Conservation (phyloP, 2,329 filamentous ascomycete species). For the Allantophomopsis lycopodina region DNA sequence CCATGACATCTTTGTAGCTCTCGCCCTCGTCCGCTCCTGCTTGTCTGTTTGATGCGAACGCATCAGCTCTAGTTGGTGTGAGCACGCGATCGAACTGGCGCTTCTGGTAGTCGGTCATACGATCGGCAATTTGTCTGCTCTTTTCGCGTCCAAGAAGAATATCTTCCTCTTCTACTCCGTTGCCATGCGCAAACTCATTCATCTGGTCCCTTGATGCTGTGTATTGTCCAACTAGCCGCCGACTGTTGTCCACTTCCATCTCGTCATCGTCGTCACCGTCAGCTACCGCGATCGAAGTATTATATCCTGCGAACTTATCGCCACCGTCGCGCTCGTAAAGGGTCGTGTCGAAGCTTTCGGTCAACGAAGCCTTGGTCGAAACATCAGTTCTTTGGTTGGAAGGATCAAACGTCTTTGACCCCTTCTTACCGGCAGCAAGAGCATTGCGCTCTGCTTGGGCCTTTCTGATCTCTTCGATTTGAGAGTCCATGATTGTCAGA, state of each 20-base stretch:
- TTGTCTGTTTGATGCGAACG: slow-evolving; percentile 66
- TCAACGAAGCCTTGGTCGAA: slow-evolving; percentile 83
- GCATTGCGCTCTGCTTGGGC: slow-evolving; percentile 90
- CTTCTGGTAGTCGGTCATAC: slow-evolving; percentile 97
- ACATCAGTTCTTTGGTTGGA: slow-evolving; percentile 70
- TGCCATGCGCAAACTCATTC: slow-evolving; percentile 79
- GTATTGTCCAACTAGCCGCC: slow-evolving; percentile 84
- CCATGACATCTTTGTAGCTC: slow-evolving; percentile 86
- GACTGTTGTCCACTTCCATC: slow-evolving; percentile 58
- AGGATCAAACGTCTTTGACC: slow-evolving; percentile 66
- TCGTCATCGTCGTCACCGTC: slow-evolving; percentile 70
- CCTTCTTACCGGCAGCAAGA: slow-evolving; percentile 63
- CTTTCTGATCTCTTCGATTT: slow-evolving; percentile 77
- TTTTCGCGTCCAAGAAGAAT: slow-evolving; percentile 75
- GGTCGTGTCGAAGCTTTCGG: slow-evolving; percentile 74
- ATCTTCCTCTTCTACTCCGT: slow-evolving; percentile 84
- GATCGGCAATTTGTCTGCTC: slow-evolving; percentile 78
- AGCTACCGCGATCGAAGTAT: slow-evolving; percentile 71
- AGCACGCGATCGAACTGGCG: slow-evolving; percentile 80
- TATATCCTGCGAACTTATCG: slow-evolving; percentile 82
- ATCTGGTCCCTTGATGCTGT: slow-evolving; percentile 87
- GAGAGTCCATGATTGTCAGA: slow-evolving; percentile 34
- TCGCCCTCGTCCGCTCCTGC: slow-evolving; percentile 58
- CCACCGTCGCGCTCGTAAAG: slow-evolving; percentile 68
- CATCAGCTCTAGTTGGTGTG: slow-evolving; percentile 74